Base-by-base conservation (phyloP, 2,329 filamentous ascomycete species). In the Monosporascus sp. region DNA sequence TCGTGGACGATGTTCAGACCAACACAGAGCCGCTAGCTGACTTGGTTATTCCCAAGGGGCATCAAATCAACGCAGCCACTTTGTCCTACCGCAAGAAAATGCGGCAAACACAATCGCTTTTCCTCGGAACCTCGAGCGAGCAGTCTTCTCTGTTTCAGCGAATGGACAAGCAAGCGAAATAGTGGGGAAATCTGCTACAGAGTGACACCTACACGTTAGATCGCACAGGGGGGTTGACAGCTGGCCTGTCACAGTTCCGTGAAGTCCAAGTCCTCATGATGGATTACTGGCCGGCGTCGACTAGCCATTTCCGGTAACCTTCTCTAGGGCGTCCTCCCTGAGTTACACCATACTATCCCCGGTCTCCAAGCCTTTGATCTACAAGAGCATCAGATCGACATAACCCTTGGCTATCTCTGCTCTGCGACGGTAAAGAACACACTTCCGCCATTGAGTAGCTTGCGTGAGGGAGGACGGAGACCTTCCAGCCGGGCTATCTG, bases 101-200 rank as follows among this genome's bases (percentile, higher is more conserved):
- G 85, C 87, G 1, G 77, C 77, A 0, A 80, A 79, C 54, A 74
- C 72, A 0, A 68, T 89, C 39, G 54, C 55, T 6, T 72, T 93
- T 31, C 88, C 89, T 2, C 74, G 70, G 50, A 86, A 88, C 60
- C 74, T 77, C 25, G 78, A 80, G 45, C 82, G 84, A 54, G 89
- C 88, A 20, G 78, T 90, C 6, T 81, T 92, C 50, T 83, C 87
- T 1, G 76, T 93, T 31, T 83, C 86, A 7, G 87, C 89, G 17
- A 89, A 83, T 57, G 89, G 88, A 0, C 89, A 93, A 67, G 77
- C 79, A 0, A 71, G 75, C 5, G 89, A 93, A 70, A 89, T 93
- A 89, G 88, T 93, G 87, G 83, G 79, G 77, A 50, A 92, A 91
- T 63, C 84, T 89, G 1, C 77, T 87, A 5, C 77, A 83, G 25